These are phyloP conservation scores for Sugiyamaella xylanicola DNA, from an alignment of 1,139 yeast species.

Conservation along the genomic window DNA sequence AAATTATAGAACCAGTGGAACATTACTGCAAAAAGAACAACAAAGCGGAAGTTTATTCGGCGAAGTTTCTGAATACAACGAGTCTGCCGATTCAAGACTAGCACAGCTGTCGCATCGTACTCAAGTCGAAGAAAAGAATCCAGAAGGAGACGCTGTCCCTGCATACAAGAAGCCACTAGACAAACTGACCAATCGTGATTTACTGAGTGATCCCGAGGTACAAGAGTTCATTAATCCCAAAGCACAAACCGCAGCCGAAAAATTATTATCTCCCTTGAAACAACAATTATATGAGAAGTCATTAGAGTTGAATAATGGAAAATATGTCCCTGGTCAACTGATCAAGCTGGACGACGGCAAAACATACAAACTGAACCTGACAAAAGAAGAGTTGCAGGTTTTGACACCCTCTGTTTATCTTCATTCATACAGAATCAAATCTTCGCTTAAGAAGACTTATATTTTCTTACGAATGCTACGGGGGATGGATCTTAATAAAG, in stretches of 20 bases:
- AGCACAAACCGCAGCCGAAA: conserved; percentile 44
- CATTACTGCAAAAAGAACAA: neutral
- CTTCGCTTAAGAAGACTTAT: conserved; percentile 87
- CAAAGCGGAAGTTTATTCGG: conserved; percentile 32
- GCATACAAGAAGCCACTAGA: conserved; percentile 15
- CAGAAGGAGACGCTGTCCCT: conserved; percentile 16
- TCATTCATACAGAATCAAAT: conserved; percentile 76
- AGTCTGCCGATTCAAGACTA: conserved; percentile 25
- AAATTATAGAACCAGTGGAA: neutral
- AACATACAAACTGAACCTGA: conserved; percentile 58
- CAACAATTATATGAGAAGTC: conserved; percentile 62
- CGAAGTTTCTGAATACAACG: conserved; percentile 30
- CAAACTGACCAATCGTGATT: conserved; percentile 26
- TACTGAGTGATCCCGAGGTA: conserved; percentile 32
- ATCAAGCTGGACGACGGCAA: conserved; percentile 54
- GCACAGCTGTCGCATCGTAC: conserved; percentile 26
- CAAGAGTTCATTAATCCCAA: conserved; percentile 29
- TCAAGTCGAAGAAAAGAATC: conserved; percentile 12
- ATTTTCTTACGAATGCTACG: conserved; percentile 74
- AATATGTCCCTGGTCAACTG: conserved; percentile 64
- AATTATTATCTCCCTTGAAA: conserved; percentile 71
- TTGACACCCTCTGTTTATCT: conserved; percentile 84
- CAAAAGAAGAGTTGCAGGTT: conserved; percentile 64
- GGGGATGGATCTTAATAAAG: conserved; percentile 69
- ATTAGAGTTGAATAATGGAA: conserved; percentile 61